Conservation (phyloP, 1,139 yeast genomes). For the Debaryomycetaceae sp. region DNA sequence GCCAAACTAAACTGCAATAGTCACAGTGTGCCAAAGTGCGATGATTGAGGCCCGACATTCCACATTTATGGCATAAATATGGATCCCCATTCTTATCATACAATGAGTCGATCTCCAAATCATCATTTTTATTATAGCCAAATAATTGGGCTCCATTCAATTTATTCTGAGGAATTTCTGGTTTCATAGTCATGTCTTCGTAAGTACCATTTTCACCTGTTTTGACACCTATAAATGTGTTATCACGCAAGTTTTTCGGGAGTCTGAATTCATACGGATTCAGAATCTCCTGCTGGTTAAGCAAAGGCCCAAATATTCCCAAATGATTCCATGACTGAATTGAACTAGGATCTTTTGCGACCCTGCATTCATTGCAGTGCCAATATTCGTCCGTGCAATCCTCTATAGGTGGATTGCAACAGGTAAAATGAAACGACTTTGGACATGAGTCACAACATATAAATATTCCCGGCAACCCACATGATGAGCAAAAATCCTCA, state of each 20-base stretch:
- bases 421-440: slow-evolving; percentile 82
- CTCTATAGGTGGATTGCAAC: slow-evolving; percentile 88
- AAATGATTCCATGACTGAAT: slow-evolving; percentile 37
- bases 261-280: slow-evolving; percentile 75
- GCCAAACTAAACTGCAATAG: slow-evolving; percentile 87
- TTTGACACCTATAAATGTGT: slow-evolving; percentile 67
- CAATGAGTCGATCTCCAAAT: slow-evolving; percentile 61
- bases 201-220: slow-evolving; percentile 73
- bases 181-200: slow-evolving; percentile 56
- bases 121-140: slow-evolving; percentile 39
- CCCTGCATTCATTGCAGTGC: slow-evolving; percentile 76
- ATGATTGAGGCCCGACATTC: slow-evolving; percentile 58
- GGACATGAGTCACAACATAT: slow-evolving; percentile 95
- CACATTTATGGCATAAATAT: slow-evolving; percentile 73
- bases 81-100: slow-evolving; percentile 66
- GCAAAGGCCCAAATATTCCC: slow-evolving; percentile 61
- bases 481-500: slow-evolving; percentile 85
- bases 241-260: slow-evolving; percentile 65
- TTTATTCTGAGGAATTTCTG: slow-evolving; percentile 40
- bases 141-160: slow-evolving; percentile 38
- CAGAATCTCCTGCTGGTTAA: slow-evolving; percentile 53
- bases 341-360: slow-evolving; percentile 26
- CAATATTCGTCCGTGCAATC: slow-evolving; percentile 85
- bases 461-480: slow-evolving; percentile 86
- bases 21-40: slow-evolving; percentile 71